These are phyloP conservation scores for Isatis lusitanica DNA, from an alignment of 441 rosid genomes.

Conservation along the genomic window DNA sequence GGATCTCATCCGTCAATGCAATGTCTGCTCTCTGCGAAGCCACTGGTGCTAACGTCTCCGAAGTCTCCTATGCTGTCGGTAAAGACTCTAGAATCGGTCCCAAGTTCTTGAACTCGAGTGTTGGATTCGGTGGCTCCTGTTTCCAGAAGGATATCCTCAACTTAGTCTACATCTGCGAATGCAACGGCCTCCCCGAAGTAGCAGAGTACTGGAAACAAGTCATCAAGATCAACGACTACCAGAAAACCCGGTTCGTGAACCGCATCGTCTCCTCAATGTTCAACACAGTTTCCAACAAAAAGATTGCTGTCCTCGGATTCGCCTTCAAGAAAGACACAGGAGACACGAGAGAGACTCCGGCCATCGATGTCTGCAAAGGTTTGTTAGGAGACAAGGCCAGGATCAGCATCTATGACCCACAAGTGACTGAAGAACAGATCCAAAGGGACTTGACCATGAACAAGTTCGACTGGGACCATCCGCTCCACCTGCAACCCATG, in stretches of 20 bases:
- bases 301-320: slow-evolving; percentile 72
- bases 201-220: slow-evolving; percentile 91
- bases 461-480: slow-evolving; percentile 92
- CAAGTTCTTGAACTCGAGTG: slow-evolving; percentile 82
- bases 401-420: slow-evolving; percentile 81
- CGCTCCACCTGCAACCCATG: slow-evolving; percentile 80
- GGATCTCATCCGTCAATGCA: slow-evolving; percentile 88
- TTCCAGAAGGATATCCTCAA: slow-evolving; percentile 87
- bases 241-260: slow-evolving; percentile 78
- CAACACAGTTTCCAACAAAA: slow-evolving; percentile 73
- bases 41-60: slow-evolving; percentile 75
- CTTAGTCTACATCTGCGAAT: slow-evolving; percentile 82
- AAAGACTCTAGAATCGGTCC: slow-evolving; percentile 80
- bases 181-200: slow-evolving; percentile 86
- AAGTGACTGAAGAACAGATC: slow-evolving; percentile 81
- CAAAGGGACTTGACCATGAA: slow-evolving; percentile 81
- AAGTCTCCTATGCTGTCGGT: slow-evolving; percentile 73
- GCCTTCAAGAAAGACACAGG: slow-evolving; percentile 47
- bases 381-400: slow-evolving; percentile 74
- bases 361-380: slow-evolving; percentile 91
- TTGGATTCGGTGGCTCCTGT: slow-evolving; percentile 91
- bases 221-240: slow-evolving; percentile 84
- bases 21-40: slow-evolving; percentile 94
- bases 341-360: slow-evolving; percentile 90
- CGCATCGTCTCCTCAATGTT: slow-evolving; percentile 84